Evolutionary conservation across 73 alveolate genomes (phyloP).

Genomic region (Tetrahymena borealis): DNA sequence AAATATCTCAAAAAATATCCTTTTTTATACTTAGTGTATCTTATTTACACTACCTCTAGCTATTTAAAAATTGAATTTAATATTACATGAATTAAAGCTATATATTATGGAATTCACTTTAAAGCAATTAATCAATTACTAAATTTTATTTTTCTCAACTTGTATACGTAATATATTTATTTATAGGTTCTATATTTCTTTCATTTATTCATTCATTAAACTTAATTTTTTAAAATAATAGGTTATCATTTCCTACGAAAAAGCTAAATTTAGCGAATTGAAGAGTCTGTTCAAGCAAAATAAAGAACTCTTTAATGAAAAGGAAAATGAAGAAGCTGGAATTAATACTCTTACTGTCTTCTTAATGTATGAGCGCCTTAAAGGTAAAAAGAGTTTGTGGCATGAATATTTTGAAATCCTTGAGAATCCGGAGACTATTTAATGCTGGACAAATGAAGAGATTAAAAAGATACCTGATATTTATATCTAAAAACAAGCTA

Average conservation of each 20-base stretch:
- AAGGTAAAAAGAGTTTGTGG: conserved; percentile 55
- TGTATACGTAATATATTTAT: no score
- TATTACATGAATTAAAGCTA: no score
- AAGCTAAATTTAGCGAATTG: conserved; percentile 15
- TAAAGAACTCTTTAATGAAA: conserved; percentile 40
- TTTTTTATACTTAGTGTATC: no score
- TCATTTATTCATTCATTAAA: not conserved
- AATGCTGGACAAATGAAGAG: conserved; percentile 39
- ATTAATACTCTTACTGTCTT: conserved; percentile 29
- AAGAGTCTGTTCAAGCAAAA: conserved; percentile 15
- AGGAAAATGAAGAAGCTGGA: conserved; percentile 38
- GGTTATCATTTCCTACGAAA: conserved; percentile 38
- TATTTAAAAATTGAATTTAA: no score
- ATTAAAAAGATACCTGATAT: conserved; percentile 37
- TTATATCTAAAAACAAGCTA: conserved; percentile 34
- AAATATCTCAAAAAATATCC: no score
- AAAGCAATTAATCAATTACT: no score
- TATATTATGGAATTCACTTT: no score
- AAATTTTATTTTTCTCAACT: no score
- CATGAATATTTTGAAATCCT: conserved; percentile 46
- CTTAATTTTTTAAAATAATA: not conserved
- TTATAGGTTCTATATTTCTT: no score
- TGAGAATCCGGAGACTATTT: conserved; percentile 32
- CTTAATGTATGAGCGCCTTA: conserved; percentile 29
- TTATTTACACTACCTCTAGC: no score